phyloP scores from a whole-genome alignment of 2,329 filamentous ascomycete genomes.

The Fusarium denticulatum region DNA sequence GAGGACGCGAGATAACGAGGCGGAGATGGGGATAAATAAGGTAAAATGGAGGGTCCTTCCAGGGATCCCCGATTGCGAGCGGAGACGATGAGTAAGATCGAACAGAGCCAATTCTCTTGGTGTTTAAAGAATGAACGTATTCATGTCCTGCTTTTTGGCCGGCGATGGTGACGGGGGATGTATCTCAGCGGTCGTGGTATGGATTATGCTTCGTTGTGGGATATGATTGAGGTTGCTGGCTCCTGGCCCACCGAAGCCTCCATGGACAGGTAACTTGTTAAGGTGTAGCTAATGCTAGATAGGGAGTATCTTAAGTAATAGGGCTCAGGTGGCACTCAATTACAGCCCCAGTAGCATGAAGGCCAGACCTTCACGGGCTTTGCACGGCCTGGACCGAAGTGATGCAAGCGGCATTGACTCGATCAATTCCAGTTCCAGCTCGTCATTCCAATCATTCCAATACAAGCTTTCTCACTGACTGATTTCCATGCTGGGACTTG shows the following conservation, averaged over 20 bases:
- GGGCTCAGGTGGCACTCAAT: background rate
- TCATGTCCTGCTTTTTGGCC: background rate
- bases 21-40: constrained; percentile 16
- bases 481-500: background rate
- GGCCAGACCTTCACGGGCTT: background rate
- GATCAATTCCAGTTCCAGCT: constrained; percentile 1
- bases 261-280: background rate
- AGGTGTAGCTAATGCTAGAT: constrained; percentile 10
- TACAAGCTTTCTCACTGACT: background rate
- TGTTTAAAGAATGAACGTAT: background rate
- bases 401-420: constrained; percentile 35
- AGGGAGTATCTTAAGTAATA: constrained; percentile 7
- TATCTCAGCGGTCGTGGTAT: constrained; percentile 11
- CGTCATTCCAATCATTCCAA: constrained; percentile 27
- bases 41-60: constrained; percentile 16
- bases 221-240: constrained; percentile 30
- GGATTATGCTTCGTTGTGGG: constrained; percentile 16
- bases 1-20: constrained; percentile 30
- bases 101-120: constrained; percentile 11
- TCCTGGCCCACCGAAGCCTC: constrained; percentile 15
- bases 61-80: constrained; percentile 22
- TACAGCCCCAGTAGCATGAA: background rate
- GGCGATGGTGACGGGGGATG: background rate
- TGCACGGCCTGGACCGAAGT: constrained; percentile 5
- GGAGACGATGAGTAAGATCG: constrained; percentile 31